phyloP scores from a whole-genome alignment of 2,329 filamentous ascomycete species.

The Kalmusia sp. region DNA sequence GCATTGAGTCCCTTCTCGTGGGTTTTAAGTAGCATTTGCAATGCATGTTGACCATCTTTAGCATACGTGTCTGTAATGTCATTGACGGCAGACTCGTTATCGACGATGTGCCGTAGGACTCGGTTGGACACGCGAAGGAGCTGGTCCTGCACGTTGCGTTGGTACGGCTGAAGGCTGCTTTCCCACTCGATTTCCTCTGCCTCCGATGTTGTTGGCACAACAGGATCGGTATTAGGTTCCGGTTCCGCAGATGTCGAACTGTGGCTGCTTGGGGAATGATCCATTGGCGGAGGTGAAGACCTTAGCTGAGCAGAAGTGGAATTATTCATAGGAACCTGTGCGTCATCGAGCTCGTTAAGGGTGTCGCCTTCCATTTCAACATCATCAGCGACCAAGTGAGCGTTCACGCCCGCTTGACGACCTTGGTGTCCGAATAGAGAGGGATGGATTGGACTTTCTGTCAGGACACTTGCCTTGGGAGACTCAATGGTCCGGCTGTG shows the following conservation, averaged over 20 bases:
- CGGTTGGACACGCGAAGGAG: conserved; percentile 51
- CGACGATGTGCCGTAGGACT: conserved; percentile 54
- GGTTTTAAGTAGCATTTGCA: conserved; percentile 50
- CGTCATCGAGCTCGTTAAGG: conserved; percentile 24
- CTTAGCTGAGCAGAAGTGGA: conserved; percentile 19
- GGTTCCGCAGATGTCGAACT: conserved; percentile 35
- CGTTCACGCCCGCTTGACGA: not conserved
- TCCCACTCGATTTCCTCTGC: conserved; percentile 49
- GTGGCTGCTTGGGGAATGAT: conserved; percentile 29
- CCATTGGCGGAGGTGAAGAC: conserved; percentile 30
- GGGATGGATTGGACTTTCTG: not conserved
- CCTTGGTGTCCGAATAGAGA: not conserved
- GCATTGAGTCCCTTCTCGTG: conserved; percentile 48
- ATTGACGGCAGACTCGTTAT: conserved; percentile 53
- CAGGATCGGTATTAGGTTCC: conserved; percentile 23
- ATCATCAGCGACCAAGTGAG: not conserved
- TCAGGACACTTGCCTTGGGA: not conserved
- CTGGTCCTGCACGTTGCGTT: conserved; percentile 47
- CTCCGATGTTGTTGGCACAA: conserved; percentile 27
- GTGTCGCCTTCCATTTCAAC: conserved; percentile 30
- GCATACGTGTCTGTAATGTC: conserved; percentile 54
- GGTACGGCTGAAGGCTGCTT: conserved; percentile 46
- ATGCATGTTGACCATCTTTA: conserved; percentile 51
- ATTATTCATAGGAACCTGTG: conserved; percentile 12
- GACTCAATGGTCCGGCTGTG: not conserved